Conservation (phyloP, 2,329 filamentous ascomycete species). For the Dichotomopilus funicola region DNA sequence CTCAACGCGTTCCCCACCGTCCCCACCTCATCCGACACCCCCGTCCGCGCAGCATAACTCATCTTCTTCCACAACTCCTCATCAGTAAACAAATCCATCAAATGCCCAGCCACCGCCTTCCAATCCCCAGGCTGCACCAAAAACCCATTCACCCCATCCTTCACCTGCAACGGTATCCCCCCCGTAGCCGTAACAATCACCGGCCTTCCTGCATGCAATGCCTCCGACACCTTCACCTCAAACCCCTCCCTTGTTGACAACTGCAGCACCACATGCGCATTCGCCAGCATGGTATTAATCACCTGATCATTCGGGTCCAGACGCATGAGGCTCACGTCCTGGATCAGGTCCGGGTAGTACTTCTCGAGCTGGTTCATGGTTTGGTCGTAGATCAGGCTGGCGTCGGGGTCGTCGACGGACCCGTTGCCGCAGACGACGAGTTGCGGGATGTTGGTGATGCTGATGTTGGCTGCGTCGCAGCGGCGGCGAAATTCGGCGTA, state of each 20-base stretch:
- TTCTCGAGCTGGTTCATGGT: constrained; percentile 61
- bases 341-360: constrained; percentile 53
- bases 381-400: constrained; percentile 62
- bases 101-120: constrained; percentile 59
- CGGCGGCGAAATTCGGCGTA: constrained; percentile 66
- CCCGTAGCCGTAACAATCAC: constrained; percentile 69
- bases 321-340: constrained; percentile 68
- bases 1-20: constrained; percentile 71
- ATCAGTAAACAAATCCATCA: constrained; percentile 61
- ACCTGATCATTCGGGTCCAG: constrained; percentile 73
- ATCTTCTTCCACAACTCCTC: constrained; percentile 58
- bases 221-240: constrained; percentile 81
- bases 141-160: constrained; percentile 65
- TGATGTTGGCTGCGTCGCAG: constrained; percentile 42
- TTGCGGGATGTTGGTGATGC: constrained; percentile 54
- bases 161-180: constrained; percentile 74
- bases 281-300: constrained; percentile 68
- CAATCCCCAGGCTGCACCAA: constrained; percentile 66
- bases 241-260: constrained; percentile 78
- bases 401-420: constrained; percentile 76
- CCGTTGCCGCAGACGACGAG: constrained; percentile 73
- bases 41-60: constrained; percentile 54
- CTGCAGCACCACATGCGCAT: constrained; percentile 67
- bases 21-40: constrained; percentile 74
- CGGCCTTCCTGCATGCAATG: constrained; percentile 71